A percentile compares a stretch with the other conserved stretches of the same genome.
Evolutionary conservation across 2,329 filamentous ascomycete genomes (phyloP).

Genomic region (Dactylellina drechsleri): DNA sequence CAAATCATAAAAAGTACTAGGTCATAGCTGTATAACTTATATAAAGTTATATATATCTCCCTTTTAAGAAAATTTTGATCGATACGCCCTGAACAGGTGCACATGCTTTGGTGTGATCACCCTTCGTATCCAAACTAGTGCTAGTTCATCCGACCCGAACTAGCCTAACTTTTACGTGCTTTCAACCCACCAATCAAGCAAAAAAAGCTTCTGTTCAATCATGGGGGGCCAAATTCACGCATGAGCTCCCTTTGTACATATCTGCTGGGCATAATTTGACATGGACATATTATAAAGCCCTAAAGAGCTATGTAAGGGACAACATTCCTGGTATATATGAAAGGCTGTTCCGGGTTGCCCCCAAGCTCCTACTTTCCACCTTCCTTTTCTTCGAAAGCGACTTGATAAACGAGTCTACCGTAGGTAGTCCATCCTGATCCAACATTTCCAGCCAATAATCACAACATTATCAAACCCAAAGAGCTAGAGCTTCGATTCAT

Average conservation of each 20-base stretch:
- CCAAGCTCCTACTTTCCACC: no score
- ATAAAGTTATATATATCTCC: no score
- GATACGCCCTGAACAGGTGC: no score
- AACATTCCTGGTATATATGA: conserved; percentile 12
- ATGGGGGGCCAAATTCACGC: conserved; percentile 4
- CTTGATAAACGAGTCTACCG: no score
- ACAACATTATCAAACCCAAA: neutral
- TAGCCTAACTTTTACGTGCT: no score
- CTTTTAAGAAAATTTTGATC: no score
- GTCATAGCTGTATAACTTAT: no score
- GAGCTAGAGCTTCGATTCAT: conserved; percentile 2
- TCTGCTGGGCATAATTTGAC: neutral
- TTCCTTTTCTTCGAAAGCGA: no score
- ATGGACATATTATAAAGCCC: neutral
- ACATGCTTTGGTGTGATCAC: no score
- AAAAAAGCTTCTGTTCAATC: conserved; percentile 26
- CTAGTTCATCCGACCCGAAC: no score
- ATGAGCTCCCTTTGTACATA: conserved; percentile 3
- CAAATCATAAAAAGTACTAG: no score
- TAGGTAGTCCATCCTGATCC: neutral
- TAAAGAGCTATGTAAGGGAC: neutral
- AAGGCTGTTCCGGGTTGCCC: neutral
- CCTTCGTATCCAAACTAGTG: no score
- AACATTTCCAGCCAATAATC: neutral
- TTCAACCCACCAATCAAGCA: conserved; percentile 25